phyloP scores from a whole-genome alignment of 2,329 filamentous ascomycete species.

The Claviceps monticola region DNA sequence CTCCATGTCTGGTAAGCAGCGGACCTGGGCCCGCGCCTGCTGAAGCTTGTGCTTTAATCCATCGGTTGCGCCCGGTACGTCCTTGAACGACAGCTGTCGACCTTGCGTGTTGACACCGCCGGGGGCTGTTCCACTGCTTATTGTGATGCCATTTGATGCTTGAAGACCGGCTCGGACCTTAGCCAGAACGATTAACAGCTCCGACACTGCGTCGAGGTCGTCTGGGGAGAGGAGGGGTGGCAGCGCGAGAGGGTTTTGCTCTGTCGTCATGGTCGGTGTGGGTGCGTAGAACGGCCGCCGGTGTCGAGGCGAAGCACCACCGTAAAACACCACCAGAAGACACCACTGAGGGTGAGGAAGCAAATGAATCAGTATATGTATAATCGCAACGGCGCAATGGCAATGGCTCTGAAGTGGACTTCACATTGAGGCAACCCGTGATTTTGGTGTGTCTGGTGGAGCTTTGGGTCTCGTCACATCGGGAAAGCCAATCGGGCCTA shows the following conservation, averaged over 20 bases:
- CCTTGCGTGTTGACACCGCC: conserved; percentile 20
- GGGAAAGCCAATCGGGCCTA: background rate
- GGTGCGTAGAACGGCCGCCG: background rate
- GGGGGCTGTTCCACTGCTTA: conserved; percentile 24
- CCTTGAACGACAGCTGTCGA: conserved; percentile 43
- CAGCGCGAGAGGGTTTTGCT: conserved; percentile 32
- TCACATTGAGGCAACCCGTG: background rate
- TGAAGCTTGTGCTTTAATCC: conserved; percentile 72
- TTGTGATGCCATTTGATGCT: conserved; percentile 25
- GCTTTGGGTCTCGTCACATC: background rate
- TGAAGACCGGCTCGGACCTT: conserved; percentile 47
- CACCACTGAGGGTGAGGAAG: no score
- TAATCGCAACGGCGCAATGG: no score
- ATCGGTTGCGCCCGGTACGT: conserved; percentile 66
- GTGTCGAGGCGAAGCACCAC: background rate
- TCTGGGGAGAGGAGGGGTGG: conserved; percentile 61
- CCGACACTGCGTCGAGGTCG: conserved; percentile 72
- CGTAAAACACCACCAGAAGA: no score
- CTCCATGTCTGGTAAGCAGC: conserved; percentile 54
- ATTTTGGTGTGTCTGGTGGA: background rate
- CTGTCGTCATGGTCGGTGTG: conserved; percentile 15
- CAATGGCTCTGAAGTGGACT: no score
- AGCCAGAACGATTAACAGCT: conserved; percentile 63
- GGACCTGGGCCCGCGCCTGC: conserved; percentile 55
- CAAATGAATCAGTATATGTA: no score